Base-by-base conservation (phyloP, 2,329 filamentous ascomycete species). In the Anisogramma anomala region DNA sequence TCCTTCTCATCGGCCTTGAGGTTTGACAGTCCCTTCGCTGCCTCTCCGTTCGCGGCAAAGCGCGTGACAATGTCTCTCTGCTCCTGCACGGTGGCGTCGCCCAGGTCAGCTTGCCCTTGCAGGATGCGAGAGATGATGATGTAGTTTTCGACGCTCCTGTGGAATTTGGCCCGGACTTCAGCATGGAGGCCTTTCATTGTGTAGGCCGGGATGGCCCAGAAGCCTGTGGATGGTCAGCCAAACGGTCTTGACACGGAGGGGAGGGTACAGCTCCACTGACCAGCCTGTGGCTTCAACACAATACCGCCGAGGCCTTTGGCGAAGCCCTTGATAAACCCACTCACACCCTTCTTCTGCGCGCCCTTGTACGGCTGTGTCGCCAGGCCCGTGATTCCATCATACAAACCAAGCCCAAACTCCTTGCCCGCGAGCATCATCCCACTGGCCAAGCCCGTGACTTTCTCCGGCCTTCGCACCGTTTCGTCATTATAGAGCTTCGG, bases 401-500 rank as follows among this genome's bases (percentile, higher is more conserved):
- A 91, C 19, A 94, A 64, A 0, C 86, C 85, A 41, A 81, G 73
- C 0, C 78, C 79, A 44, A 91, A 79, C 54, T 85, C 83, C 57
- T 82, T 86, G 2, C 82, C 76, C 3, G 87, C 88, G 33, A 86
- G 79, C 47, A 71, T 79, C 19, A 94, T 60, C 0, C 88, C 88
- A 48, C 79, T 84, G 39, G 76, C 71, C 36, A 94, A 65, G 38
- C 79, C 82, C 0, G 83, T 87, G 4, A 94, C 83, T 51, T 84
- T 85, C 43, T 86, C 82, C 1, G 74, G 66, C n/a, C 82, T 80
- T 7, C 84, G 72, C 1, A 94, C 78, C 1, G 79, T 88, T 1
- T 84, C 77, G 52, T 94, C 87, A 31, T 87, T 83, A 55, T 94
- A 94, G 1, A 94, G 65, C 50, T 76, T 80, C 0, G 88, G 87